Evolutionary conservation across 2,329 filamentous ascomycete species (phyloP), one percentile per base, ranked within the genome.

Genomic region (Coniochaeta sp.): DNA sequence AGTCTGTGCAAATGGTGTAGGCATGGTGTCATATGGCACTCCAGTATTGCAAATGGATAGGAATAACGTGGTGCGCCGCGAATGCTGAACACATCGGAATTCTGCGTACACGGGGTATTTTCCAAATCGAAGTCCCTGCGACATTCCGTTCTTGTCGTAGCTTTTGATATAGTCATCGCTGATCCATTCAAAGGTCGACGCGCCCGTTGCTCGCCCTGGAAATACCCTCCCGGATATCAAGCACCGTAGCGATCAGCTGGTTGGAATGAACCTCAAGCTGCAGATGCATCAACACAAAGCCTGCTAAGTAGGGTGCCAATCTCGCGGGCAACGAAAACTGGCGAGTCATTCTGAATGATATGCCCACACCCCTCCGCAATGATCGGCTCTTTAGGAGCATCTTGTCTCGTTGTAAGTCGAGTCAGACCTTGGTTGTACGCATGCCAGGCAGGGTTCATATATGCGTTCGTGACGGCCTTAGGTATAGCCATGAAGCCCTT

Each of bases 291-390:
- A 10, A 17, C 38, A 12, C 47, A 30, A 9, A 38, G 34, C 9
- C 26, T 56, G 7, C 63, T 36, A 19, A 68, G 44, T 8, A 69
- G 30, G 14, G 14, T 24, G 38, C 44, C 44, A 32, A 66, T 59
- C 56, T 68, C 62, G 9, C 14, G 56, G 1, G 72, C 73, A 7
- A 82, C 79, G 60, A 79, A 73, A 1, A 61, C 70, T 3, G 83
- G 82, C 30, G 79, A 76, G 62, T 85, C 82, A 38, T 70, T 73
- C 63, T 85, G 83, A 26, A 86, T 77, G 60, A 84, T 84, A 67
- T 84, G 81, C 0, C 81, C 81, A 36, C 79, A 80, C 0, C 74
- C 73, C 8, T 73, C 70, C 0, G 80, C 81, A 47, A 79, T 74
- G 72, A 65, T 65, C 16, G 67, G 50, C 12, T 60, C 59, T 4